A percentile compares a stretch with the other conserved stretches of the same genome.
These are phyloP conservation scores for Hygrophorus russula DNA, from an alignment of 768 basidiomycete species.

Conservation along the genomic window DNA sequence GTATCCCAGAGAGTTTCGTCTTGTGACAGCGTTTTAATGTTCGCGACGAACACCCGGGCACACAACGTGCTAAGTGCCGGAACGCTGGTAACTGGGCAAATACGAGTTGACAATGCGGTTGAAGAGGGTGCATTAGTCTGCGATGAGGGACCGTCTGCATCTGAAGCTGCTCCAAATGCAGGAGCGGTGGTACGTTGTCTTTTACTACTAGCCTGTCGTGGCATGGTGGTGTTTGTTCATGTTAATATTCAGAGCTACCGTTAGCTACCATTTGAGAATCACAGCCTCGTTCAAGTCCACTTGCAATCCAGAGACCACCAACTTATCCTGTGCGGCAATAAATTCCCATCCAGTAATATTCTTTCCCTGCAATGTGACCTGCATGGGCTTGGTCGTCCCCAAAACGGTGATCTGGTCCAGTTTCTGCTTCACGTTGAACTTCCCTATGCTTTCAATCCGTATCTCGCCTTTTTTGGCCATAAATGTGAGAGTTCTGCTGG, in stretches of 20 bases:
- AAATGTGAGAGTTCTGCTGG: constrained; percentile 38
- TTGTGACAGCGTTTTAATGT: constrained; percentile 28
- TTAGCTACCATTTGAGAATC: constrained; percentile 5
- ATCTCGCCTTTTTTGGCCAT: constrained; percentile 23
- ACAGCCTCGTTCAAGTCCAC: constrained; percentile 18
- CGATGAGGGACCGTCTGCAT: constrained; percentile 28
- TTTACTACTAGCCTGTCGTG: constrained; percentile 14
- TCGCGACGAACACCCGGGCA: constrained; percentile 37
- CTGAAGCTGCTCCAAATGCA: constrained; percentile 32
- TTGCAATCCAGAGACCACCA: constrained; percentile 22
- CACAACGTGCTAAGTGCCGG: constrained; percentile 40
- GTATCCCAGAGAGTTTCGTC: constrained; percentile 27
- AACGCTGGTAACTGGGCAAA: constrained; percentile 20
- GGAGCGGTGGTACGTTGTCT: constrained; percentile 13
- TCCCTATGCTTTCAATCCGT: constrained; percentile 23
- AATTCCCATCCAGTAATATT: constrained; percentile 28
- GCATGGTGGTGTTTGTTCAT: background rate
- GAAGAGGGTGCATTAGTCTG: constrained; percentile 32
- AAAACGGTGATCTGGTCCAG: constrained; percentile 47
- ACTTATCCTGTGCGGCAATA: constrained; percentile 22
- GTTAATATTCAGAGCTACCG: background rate
- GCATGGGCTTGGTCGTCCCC: constrained; percentile 34
- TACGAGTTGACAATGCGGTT: constrained; percentile 36
- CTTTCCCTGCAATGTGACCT: constrained; percentile 28
- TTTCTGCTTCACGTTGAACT: constrained; percentile 33